Base-by-base conservation (phyloP, 1,284 basidiomycete species). In the Microbotryum violaceum region DNA sequence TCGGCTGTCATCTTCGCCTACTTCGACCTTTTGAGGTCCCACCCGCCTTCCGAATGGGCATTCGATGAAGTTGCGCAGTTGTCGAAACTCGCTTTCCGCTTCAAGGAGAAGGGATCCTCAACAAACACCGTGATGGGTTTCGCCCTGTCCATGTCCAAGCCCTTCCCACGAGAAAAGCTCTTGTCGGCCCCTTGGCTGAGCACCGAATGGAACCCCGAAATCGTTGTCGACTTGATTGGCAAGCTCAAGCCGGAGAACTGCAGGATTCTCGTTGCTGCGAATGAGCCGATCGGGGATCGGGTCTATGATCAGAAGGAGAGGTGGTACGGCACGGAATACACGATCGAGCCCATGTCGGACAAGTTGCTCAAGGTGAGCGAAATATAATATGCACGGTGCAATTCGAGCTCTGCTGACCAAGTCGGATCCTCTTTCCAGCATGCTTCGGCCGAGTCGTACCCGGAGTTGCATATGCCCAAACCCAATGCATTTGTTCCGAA, bases 401-500 rank as follows among this genome's bases (percentile, higher is more conserved):
- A n/a, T 27, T 44, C 54, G 18, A 45, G 12, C 33, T 51, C 14
- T 42, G 37, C 37, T 42, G 37, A 50, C 18, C 48, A n/a, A 20
- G 14, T n/a, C 8, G 56, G 55, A 51, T 44, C 37, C 14, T 42
- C 18, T 10, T 18, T 42, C 37, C 46, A 50, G 12, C 44, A 50
- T 21, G 75, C 80, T 4, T 89, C 87, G 70, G 79, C 83, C 59
- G 80, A 87, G 27, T 18, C 37, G 2, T 68, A 75, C 50, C 74
- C 80, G 10, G 87, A 86, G 60, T 77, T 97, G 14, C 82, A 80
- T 69, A 80, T 97, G n/a, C 92, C 92, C 2, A 81, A 81, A 44
- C 88, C 84, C 6, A 97, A 97, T 75, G 82, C 86, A 62, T 97
- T 96, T 75, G 87, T 97, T 67, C 92, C 93, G 2, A 81, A 83